These are phyloP conservation scores for Waitea zeae DNA, from an alignment of 1,284 basidiomycete species.

Conservation along the genomic window DNA sequence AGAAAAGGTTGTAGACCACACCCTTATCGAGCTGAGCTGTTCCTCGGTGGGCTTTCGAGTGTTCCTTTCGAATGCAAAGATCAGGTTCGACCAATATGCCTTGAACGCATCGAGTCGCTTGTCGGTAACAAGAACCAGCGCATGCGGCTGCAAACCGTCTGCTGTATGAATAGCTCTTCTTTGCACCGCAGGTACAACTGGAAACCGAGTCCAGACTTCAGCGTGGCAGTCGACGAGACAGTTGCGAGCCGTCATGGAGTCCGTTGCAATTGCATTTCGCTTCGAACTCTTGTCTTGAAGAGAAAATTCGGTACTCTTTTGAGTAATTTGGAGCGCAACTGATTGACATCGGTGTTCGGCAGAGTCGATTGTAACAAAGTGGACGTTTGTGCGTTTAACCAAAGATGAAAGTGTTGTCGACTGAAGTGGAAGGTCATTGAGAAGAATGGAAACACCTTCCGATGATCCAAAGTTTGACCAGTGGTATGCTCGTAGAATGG, in stretches of 20 bases:
- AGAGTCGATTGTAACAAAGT: constrained; percentile 22
- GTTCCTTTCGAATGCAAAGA: constrained; percentile 24
- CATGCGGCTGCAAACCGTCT: constrained; percentile 12
- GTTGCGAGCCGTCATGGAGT: constrained; percentile 21
- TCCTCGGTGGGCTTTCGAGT: constrained; percentile 34
- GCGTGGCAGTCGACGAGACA: constrained; percentile 34
- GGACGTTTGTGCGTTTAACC: constrained; percentile 19
- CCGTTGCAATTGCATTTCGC: constrained; percentile 6
- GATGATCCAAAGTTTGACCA: constrained; percentile 37
- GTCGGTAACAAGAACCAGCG: constrained; percentile 27
- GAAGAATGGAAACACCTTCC: constrained; percentile 20
- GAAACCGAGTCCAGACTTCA: constrained; percentile 49
- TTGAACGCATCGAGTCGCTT: constrained; percentile 16
- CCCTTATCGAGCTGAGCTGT: constrained; percentile 17
- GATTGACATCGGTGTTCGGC: constrained; percentile 18
- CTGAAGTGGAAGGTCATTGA: constrained; percentile 12
- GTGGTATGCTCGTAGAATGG: constrained; percentile 24
- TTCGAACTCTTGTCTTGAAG: constrained; percentile 23
- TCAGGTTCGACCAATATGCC: constrained; percentile 25
- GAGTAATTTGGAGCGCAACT: constrained; percentile 28
- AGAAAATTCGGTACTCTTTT: constrained; percentile 32
- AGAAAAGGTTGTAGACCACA: constrained; percentile 13
- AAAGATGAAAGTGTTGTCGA: constrained; percentile 19
- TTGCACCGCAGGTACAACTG: constrained; percentile 35
- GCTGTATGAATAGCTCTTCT: constrained; percentile 24